phyloP scores from a whole-genome alignment of 805 yeast species.

The Wickerhamiella occidentalis region DNA sequence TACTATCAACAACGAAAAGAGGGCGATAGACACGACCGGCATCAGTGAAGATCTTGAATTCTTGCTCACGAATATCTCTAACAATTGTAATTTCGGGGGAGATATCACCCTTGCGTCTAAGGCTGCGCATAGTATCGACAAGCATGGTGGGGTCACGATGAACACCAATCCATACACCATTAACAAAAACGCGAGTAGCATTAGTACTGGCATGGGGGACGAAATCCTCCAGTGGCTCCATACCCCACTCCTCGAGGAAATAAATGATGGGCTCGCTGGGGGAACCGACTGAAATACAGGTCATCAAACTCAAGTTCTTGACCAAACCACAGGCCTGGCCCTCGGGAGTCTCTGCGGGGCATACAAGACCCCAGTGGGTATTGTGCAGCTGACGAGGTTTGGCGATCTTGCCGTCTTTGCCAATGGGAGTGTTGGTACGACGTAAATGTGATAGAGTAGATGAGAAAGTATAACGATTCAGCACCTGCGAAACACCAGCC shows the following conservation, averaged over 20 bases:
- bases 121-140: constrained; percentile 77
- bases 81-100: constrained; percentile 93
- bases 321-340: constrained; percentile 99
- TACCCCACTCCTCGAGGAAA: constrained; percentile 97
- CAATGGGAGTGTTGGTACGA: constrained; percentile 98
- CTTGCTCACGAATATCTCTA: constrained; percentile 93
- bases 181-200: constrained; percentile 88
- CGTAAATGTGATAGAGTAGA: constrained; percentile 98
- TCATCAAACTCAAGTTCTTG: constrained; percentile 89
- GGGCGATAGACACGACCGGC: constrained; percentile 99
- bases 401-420: constrained; percentile 97
- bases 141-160: constrained; percentile 92
- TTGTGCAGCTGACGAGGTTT: constrained; percentile 98
- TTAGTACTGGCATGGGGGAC: constrained; percentile 85
- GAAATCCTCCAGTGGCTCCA: constrained; percentile 94
- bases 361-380: constrained; percentile 99
- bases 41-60: constrained; percentile 90
- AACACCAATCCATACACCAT: constrained; percentile 99
- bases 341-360: constrained; percentile 99
- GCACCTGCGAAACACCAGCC: constrained; percentile 98
- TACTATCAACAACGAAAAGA: constrained; percentile 80
- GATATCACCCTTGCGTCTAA: constrained; percentile 91
- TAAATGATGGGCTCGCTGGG: constrained; percentile 91
- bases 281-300: constrained; percentile 95
- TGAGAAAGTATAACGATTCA: constrained; percentile 94